Conservation (phyloP, 306 rosid genomes). For the Vicia sativa region DNA sequence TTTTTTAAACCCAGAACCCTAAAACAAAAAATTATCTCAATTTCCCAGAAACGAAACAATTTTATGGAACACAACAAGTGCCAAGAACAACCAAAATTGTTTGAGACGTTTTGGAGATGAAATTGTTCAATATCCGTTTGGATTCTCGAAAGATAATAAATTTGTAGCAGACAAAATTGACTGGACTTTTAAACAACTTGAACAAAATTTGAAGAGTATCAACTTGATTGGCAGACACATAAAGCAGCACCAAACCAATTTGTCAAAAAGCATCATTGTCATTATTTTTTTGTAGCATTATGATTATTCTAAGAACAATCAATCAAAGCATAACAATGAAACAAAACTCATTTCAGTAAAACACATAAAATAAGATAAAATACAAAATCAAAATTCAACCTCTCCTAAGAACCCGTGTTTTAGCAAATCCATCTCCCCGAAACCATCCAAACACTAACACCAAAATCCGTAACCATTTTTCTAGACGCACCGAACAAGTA, state of each 20-base stretch:
- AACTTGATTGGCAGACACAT: slow-evolving; percentile 38
- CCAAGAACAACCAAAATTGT: no score
- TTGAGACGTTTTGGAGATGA: no score
- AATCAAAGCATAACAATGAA: slow-evolving; percentile 1
- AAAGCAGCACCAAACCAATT: slow-evolving; percentile 42
- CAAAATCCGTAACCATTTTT: slow-evolving; percentile 40
- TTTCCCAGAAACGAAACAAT: no score
- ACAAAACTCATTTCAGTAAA: not conserved
- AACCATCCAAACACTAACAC: slow-evolving; percentile 60
- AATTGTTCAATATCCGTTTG: no score
- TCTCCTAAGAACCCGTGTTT: slow-evolving; percentile 65
- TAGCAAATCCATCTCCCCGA: slow-evolving; percentile 62
- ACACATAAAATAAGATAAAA: not conserved
- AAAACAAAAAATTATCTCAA: no score
- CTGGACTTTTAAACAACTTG: slow-evolving; percentile 11
- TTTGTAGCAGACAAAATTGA: not conserved
- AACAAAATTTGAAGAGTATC: slow-evolving; percentile 29
- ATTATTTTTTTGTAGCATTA: slow-evolving; percentile 9
- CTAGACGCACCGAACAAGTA: not conserved
- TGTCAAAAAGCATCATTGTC: slow-evolving; percentile 22
- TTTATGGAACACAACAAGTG: no score
- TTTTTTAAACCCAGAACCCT: no score
- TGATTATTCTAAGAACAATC: slow-evolving; percentile 24
- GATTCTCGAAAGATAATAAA: not conserved
- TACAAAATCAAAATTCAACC: slow-evolving; percentile 51